phyloP scores from a whole-genome alignment of 305 asterid genomes.

The Salvia sclarea region DNA sequence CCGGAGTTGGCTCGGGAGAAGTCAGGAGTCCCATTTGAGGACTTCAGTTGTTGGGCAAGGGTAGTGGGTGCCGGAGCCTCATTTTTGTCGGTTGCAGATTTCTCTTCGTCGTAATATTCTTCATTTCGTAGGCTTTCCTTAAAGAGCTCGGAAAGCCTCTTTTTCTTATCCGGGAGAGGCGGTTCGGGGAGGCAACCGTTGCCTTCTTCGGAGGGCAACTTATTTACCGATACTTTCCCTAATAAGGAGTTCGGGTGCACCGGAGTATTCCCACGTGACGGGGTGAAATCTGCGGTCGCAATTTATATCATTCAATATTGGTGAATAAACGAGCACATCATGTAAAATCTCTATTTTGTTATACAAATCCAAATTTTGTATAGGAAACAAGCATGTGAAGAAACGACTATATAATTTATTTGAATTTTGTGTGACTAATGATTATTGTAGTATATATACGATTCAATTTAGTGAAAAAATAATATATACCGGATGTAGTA shows the following conservation, averaged over 20 bases:
- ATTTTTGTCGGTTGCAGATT: background rate
- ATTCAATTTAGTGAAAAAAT: too few species aligned
- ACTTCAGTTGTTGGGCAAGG: constrained; percentile 23
- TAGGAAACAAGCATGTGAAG: background rate
- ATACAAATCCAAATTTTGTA: background rate
- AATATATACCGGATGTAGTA: too few species aligned
- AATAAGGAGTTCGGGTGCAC: constrained; percentile 47
- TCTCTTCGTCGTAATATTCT: constrained; percentile 18
- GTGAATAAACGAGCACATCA: too few species aligned
- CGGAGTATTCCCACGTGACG: constrained; percentile 58
- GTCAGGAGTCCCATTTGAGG: constrained; percentile 29
- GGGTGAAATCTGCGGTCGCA: constrained; percentile 46
- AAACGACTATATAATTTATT: too few species aligned
- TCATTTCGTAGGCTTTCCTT: constrained; percentile 40
- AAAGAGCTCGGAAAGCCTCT: constrained; percentile 49
- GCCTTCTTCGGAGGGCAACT: constrained; percentile 18
- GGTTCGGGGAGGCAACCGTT: constrained; percentile 14
- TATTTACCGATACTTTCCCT: constrained; percentile 28
- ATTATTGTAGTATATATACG: too few species aligned
- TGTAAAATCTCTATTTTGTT: background rate
- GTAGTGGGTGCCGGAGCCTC: constrained; percentile 18
- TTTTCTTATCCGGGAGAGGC: constrained; percentile 47
- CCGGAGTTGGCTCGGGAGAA: constrained; percentile 31
- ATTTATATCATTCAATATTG: too few species aligned
- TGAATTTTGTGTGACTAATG: background rate